Evolutionary conservation across 176 grass and related monocot genomes (phyloP).

Genomic region (Eleusine coracana): DNA sequence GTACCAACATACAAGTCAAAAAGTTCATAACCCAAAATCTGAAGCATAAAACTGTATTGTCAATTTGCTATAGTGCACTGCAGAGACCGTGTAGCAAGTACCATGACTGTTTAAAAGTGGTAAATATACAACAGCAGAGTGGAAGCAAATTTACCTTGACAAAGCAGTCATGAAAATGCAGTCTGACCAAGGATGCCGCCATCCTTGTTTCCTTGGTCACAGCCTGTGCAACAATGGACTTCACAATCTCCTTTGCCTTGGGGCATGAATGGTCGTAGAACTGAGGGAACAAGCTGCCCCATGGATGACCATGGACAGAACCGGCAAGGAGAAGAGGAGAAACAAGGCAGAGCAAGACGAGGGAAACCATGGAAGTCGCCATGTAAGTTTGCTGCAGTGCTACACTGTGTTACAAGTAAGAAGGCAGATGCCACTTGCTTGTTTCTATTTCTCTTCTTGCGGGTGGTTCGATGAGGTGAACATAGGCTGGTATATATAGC

Average conservation of each 20-base stretch:
- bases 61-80: conserved; percentile 7
- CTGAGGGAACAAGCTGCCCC: conserved; percentile 65
- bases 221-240: conserved; percentile 69
- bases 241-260: conserved; percentile 70
- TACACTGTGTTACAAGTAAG: conserved; percentile 24
- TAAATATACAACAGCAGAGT: not conserved
- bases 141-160: conserved; percentile 51
- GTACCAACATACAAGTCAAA: conserved; percentile 20
- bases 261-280: conserved; percentile 82
- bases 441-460: conserved; percentile 39
- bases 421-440: conserved; percentile 21
- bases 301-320: conserved; percentile 40
- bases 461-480: conserved; percentile 24
- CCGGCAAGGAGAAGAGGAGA: conserved; percentile 49
- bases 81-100: conserved; percentile 8
- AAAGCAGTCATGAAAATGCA: conserved; percentile 68
- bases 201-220: conserved; percentile 81
- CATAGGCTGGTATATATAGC: conserved; percentile 55
- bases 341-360: conserved; percentile 54
- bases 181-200: conserved; percentile 80
- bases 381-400: conserved; percentile 45
- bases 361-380: conserved; percentile 48
- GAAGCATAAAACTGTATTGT: not conserved
- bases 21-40: not conserved
- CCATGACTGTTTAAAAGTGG: not conserved